Conservation (phyloP, 2,329 filamentous ascomycete genomes). For the Aphanocladium album region DNA sequence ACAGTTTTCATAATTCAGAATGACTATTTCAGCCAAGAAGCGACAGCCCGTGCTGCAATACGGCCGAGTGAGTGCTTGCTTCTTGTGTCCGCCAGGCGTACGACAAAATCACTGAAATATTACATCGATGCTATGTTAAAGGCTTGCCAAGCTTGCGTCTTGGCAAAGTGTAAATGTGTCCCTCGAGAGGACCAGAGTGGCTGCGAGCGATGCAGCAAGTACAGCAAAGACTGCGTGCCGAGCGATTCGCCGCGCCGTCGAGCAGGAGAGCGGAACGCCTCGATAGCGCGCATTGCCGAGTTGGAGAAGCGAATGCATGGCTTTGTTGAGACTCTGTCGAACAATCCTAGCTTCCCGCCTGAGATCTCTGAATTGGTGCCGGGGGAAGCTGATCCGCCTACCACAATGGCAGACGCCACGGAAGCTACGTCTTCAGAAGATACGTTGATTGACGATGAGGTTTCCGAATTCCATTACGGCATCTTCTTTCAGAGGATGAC, state of each 20-base stretch:
- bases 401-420: not conserved
- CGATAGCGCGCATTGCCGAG: not conserved
- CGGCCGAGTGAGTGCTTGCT: not conserved
- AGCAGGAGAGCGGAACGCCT: not conserved
- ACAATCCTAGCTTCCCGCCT: not conserved
- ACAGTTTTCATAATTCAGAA: too few species aligned
- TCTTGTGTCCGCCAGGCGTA: not conserved
- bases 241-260: not conserved
- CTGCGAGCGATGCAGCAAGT: not conserved
- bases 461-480: not conserved
- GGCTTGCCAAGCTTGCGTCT: not conserved
- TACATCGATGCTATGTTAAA: not conserved
- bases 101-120: not conserved
- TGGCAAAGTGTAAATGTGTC: not conserved
- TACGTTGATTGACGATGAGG: not conserved
- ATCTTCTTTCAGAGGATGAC: not conserved
- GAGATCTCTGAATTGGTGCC: not conserved
- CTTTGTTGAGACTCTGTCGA: not conserved
- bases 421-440: not conserved
- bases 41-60: not conserved
- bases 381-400: too few species aligned
- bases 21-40: not conserved
- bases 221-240: not conserved
- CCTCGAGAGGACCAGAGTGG: not conserved
- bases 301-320: not conserved